Evolutionary conservation across 805 yeast species (phyloP).

Genomic region (Starmerella apis): DNA sequence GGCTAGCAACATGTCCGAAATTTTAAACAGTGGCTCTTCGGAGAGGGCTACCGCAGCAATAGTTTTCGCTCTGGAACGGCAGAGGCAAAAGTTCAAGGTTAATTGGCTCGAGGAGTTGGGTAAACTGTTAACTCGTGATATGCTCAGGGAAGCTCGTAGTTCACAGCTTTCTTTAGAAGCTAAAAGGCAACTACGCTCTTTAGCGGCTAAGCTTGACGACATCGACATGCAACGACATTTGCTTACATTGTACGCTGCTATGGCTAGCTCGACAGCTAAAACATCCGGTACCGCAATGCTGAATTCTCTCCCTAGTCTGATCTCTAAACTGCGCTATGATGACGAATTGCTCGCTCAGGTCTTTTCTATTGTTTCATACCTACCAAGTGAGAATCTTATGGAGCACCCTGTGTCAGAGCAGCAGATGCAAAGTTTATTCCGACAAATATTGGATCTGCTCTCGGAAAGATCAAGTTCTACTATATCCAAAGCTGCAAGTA

Average conservation of each 20-base stretch:
- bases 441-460: slow-evolving; percentile 7
- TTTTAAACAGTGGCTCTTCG: neutral
- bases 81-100: neutral
- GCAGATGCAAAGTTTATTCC: neutral
- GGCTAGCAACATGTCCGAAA: neutral
- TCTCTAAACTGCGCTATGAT: slow-evolving; percentile 2
- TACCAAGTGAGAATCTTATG: slow-evolving; percentile 4
- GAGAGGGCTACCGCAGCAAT: neutral
- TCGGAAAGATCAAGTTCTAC: neutral
- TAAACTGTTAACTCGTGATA: neutral
- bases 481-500: slow-evolving; percentile 4
- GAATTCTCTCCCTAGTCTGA: neutral
- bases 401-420: slow-evolving; percentile 4
- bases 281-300: neutral
- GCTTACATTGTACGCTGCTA: neutral
- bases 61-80: neutral
- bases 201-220: neutral
- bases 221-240: neutral
- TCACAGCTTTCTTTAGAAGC: neutral
- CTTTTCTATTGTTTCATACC: neutral
- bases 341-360: slow-evolving; percentile 12
- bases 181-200: neutral
- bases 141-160: neutral
- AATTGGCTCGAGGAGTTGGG: neutral
- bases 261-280: neutral